Base-by-base conservation (phyloP, 495 filamentous ascomycete genomes). In the Neurospora terricola region DNA sequence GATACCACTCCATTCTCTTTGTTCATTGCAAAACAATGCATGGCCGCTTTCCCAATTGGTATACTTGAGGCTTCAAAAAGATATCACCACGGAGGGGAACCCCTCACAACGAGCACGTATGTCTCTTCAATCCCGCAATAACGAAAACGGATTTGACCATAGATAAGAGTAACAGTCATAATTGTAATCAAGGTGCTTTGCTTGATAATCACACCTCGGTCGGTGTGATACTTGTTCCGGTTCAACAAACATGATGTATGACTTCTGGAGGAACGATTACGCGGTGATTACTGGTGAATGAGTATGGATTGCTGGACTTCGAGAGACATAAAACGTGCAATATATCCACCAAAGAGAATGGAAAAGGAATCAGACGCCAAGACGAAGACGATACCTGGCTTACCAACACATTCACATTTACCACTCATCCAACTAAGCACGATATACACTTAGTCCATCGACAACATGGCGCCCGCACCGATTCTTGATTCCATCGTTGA, bases 401-500 rank as follows among this genome's bases (percentile, higher is more conserved):
- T 66, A 34, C 7, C 54, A 66, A 36, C 2, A 6, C 54, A 62
- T 23, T 62, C 14, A 9, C 54, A 16, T 16, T 62, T 27, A 37
- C 37, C 23, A 70, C 5, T 23, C 18, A 18, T 34, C 23, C 6
- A 18, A 38, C 36, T 48, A 38, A 34, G 14, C 7, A 66, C 27
- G 14, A 18, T 9, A 7, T 23, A 11, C 12, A 43, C 21, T 42
- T n/a, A 21, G 5, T 37, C 16, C 36, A 68, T 48, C 12, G 23
- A 59, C 21, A 80, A 21, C 23, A 84, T 84, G 82, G 83, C 80
- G 8, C 82, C 83, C 3, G 75, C 78, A 72, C 84, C 90, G 16
- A 91, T 91, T 74, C 82, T 87, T 72, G 81, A 88, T 5, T 80
- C 85, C 54, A 91, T 92, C 62, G 82, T 84, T 69, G 89, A 92